phyloP scores from a whole-genome alignment of 1,284 basidiomycete species.

The Fomitopsis betulina region DNA sequence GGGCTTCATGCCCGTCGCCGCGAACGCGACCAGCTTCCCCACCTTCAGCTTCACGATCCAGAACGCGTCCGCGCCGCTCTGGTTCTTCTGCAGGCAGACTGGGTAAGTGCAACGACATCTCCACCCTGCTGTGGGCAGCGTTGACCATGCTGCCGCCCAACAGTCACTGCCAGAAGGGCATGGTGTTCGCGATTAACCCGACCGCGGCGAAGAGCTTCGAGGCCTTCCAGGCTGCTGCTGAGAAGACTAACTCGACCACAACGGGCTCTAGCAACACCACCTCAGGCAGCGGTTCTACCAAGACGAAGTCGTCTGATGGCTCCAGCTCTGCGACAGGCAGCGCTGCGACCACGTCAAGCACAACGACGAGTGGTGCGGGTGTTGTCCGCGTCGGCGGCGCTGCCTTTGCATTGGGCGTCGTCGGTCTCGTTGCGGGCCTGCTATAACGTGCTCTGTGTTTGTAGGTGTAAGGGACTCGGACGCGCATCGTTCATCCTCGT shows the following conservation, averaged over 20 bases:
- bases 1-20: slow-evolving; percentile 32
- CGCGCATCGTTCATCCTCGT: background rate
- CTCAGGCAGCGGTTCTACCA: background rate
- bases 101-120: slow-evolving; percentile 20
- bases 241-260: slow-evolving; percentile 15
- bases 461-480: background rate
- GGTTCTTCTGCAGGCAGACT: slow-evolving; percentile 39
- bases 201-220: slow-evolving; percentile 25
- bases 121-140: background rate
- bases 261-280: slow-evolving; percentile 14
- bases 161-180: slow-evolving; percentile 33
- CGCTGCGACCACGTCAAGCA: slow-evolving; percentile 12
- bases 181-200: slow-evolving; percentile 40
- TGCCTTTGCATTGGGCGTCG: slow-evolving; percentile 27
- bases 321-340: slow-evolving; percentile 3
- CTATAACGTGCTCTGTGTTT: slow-evolving; percentile 5
- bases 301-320: background rate
- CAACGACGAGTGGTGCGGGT: slow-evolving; percentile 17
- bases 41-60: slow-evolving; percentile 32
- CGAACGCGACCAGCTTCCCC: slow-evolving; percentile 26
- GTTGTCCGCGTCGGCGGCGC: slow-evolving; percentile 20
- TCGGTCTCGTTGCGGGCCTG: slow-evolving; percentile 33
- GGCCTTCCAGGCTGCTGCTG: slow-evolving; percentile 35
- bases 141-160: background rate
- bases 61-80: slow-evolving; percentile 33